phyloP scores from a whole-genome alignment of 768 basidiomycete species.

The Crepidotus variabilis region DNA sequence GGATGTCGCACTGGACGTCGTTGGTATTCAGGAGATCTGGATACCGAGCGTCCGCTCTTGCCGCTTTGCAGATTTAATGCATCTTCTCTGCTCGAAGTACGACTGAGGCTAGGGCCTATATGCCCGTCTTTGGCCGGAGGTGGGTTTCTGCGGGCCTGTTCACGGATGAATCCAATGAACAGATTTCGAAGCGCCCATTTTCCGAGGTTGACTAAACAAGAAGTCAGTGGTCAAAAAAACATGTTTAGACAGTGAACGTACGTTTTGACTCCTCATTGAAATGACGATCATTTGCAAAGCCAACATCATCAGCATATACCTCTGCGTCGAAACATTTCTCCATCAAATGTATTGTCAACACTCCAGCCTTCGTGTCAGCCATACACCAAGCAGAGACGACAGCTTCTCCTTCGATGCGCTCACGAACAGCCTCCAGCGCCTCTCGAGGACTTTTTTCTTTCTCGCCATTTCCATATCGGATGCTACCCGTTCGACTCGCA shows the following conservation, averaged over 20 bases:
- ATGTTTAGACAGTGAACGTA: constrained; percentile 35
- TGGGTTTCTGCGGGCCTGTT: constrained; percentile 43
- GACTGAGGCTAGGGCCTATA: constrained; percentile 17
- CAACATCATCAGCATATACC: constrained; percentile 90
- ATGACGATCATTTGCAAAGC: constrained; percentile 54
- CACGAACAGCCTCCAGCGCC: constrained; percentile 81
- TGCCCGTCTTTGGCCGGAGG: constrained; percentile 12
- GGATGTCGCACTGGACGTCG: constrained; percentile 6
- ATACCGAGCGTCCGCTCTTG: background rate
- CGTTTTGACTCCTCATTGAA: constrained; percentile 79
- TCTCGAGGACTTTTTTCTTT: constrained; percentile 70
- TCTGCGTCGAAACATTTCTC: constrained; percentile 93
- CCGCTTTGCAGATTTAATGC: constrained; percentile 7
- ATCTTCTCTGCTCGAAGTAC: constrained; percentile 18
- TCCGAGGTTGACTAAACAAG: constrained; percentile 74
- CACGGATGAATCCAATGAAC: constrained; percentile 73
- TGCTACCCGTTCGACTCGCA: constrained; percentile 48
- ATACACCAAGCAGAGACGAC: constrained; percentile 81
- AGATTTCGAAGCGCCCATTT: constrained; percentile 89
- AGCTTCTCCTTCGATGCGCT: constrained; percentile 93
- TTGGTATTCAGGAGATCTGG: background rate
- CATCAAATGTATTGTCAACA: constrained; percentile 81
- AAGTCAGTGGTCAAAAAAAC: background rate
- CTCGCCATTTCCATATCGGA: constrained; percentile 35
- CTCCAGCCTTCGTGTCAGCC: constrained; percentile 87